These are phyloP conservation scores for Pseudocercospora ulei DNA, from an alignment of 2,329 filamentous ascomycete species.

Conservation along the genomic window DNA sequence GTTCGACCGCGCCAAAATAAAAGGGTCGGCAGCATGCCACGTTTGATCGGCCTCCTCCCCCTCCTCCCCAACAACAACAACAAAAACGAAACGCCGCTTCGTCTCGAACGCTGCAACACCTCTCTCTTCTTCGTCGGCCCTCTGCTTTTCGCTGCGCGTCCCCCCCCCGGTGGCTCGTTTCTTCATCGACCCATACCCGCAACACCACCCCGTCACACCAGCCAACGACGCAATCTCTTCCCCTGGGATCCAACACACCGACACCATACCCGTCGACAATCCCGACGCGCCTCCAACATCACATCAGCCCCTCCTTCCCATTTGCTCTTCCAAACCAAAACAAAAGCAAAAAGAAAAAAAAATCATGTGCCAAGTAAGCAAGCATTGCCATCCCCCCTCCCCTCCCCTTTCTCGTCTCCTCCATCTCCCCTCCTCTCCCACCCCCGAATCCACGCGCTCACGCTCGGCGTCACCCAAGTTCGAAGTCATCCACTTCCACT, in stretches of 20 bases:
- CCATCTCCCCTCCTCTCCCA: background rate
- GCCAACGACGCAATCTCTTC: background rate
- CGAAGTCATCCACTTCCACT: slow-evolving; percentile 58
- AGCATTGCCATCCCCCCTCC: background rate
- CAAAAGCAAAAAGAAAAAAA: no score
- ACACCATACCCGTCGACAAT: background rate
- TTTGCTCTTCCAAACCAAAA: no score
- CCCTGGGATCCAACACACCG: background rate
- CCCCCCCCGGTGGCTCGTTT: slow-evolving; percentile 12
- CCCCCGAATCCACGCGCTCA: no score
- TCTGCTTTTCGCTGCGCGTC: slow-evolving; percentile 13
- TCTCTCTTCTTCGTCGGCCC: slow-evolving; percentile 8
- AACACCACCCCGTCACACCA: background rate
- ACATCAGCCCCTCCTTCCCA: no score
- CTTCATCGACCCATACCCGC: no score
- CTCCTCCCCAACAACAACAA: no score
- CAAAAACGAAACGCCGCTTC: background rate
- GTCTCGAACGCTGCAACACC: no score
- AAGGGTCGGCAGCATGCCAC: no score
- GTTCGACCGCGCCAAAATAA: no score
- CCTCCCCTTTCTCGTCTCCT: background rate
- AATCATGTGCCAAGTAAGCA: slow-evolving; percentile 29
- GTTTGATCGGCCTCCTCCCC: no score
- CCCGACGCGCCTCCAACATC: no score
- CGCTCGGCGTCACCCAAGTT: no score